Evolutionary conservation across 2,329 filamentous ascomycete genomes (phyloP), one percentile per base, ranked within the genome.

Genomic region (Cadophora gregata): DNA sequence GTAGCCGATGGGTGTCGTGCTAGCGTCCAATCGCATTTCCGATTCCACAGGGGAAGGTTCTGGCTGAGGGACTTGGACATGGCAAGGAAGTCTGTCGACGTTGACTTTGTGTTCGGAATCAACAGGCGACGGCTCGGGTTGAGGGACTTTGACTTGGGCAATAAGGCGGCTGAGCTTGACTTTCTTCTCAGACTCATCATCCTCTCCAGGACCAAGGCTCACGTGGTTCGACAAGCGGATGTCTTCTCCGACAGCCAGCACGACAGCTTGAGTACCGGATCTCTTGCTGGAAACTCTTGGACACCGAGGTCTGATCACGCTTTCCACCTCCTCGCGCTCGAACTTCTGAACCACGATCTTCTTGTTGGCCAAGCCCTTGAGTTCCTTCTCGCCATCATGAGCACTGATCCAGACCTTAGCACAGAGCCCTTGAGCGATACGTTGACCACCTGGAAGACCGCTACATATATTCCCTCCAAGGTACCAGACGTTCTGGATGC

Each of bases 401-500:
- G 87, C 84, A 64, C 83, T 83, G 24, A 91, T 81, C 88, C 89
- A 91, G 1, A 81, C 79, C 64, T 80, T 80, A 4, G 86, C 86
- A 14, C 82, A 81, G 0, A 88, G 76, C 24, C 80, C 81, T 45
- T 80, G 77, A 1, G 86, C 87, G 29, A 88, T 85, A 65, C 86
- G 82, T 29, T 84, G 75, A 0, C 88, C 89, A 12, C 83, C 82
- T 0, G 86, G 85, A 10, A 83, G 82, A 0, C 87, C 88, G 1
- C 81, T 80, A 27, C 84, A 84, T 61, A 88, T 83, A 61, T 85
- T 84, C 0, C 87, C 86, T 42, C 87, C 87, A 1, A 89, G 67
- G 77, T 85, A 89, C 85, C 86, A 88, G 0, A 86, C 85, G 53
- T 86, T 87, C 24, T 81, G 78, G 29, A 88, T 82, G 9, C 79